Evolutionary conservation across 345 rosid genomes (phyloP).

Genomic region (Camelina hispida): DNA sequence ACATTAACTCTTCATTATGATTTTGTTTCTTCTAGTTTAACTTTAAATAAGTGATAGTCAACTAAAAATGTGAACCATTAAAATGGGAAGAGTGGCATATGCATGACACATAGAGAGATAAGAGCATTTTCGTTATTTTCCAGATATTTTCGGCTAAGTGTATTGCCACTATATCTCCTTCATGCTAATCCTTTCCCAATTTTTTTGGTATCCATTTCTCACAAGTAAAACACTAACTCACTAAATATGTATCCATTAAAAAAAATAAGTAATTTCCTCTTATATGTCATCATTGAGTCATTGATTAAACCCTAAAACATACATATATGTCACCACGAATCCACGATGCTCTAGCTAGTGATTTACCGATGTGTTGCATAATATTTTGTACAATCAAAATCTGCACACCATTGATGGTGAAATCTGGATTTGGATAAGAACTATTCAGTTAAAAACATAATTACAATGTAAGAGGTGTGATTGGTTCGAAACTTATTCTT

Average conservation of each 20-base stretch:
- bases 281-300: neutral
- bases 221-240: neutral
- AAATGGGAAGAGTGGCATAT: neutral
- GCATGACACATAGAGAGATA: neutral
- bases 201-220: neutral
- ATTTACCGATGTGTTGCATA: slow-evolving; percentile 20
- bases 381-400: neutral
- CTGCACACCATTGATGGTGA: slow-evolving; percentile 10
- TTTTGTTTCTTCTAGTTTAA: neutral
- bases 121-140: neutral
- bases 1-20: too few species aligned
- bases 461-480: neutral
- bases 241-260: neutral
- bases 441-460: neutral
- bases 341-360: slow-evolving; percentile 3
- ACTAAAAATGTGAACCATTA: too few species aligned
- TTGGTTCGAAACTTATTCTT: neutral
- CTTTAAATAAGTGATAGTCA: neutral
- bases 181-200: too few species aligned
- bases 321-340: too few species aligned
- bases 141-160: neutral
- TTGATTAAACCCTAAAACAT: neutral
- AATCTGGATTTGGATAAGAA: slow-evolving; percentile 25
- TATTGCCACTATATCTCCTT: neutral
- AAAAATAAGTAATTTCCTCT: neutral